Evolutionary conservation across 345 rosid genomes (phyloP), one percentile per base, ranked within the genome.

Genomic region (Populus davidiana): DNA sequence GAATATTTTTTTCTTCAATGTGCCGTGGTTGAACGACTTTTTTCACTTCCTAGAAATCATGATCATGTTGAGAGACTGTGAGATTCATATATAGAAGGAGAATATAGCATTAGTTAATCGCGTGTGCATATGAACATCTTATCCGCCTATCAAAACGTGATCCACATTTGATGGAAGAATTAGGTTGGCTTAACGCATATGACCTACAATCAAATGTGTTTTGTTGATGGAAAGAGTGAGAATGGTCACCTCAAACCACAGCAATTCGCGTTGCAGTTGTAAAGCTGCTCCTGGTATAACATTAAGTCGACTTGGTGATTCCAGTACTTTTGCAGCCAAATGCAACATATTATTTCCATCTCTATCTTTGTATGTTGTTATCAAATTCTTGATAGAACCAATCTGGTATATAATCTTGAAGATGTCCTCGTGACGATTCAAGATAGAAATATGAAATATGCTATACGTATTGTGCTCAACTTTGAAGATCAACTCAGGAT

Each of bases 401-500:
- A 76, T 50, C 31, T 76, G 72, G 5, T 76, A 16, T 23, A 72
- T 35, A 23, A 83, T 59, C 11, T 35, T 47, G 61, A 83, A 83
- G 66, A 76, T 73, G 27, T 69, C 66, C 63, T 72, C 77, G 1
- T 73, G 75, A 44, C 82, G 80, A 6, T 75, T 6, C 59, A 20
- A 2, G 20, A 79, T 59, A 27, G 82, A 77, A 4, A 72, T n/a
- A 18, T 72, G 82, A 69, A 83, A 83, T 63, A 83, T 83, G 74
- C 78, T 81, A 43, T 75, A 71, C 43, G 71, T 75, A 41, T 83
- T 72, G 64, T 83, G 69, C 43, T 85, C 83, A 12, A 81, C 83
- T 71, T 59, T 79, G 82, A 84, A 87, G 23, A 85, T 67, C 31
- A 87, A 59, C 35, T 81, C 85, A 44, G 87, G 88, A 75, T 79